Base-by-base conservation (phyloP, 2,329 filamentous ascomycete genomes). In the Fusarium citri region DNA sequence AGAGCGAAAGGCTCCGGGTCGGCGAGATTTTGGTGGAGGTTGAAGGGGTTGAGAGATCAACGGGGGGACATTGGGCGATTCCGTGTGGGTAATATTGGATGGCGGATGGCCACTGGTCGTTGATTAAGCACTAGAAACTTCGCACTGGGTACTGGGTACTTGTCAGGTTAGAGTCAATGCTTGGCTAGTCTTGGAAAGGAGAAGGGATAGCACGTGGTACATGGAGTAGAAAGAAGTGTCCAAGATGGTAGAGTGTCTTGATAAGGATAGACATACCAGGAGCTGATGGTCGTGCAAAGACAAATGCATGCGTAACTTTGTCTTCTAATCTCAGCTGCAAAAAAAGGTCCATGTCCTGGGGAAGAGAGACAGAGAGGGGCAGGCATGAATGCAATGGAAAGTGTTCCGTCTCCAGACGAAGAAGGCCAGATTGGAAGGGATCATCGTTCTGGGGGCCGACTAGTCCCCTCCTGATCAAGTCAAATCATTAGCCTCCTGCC, bases 1-100 rank as follows among this genome's bases (percentile, higher is more conserved):
- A 71, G 62, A 71, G 60, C 63, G 53, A 72, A 66, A 73, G 63
- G 70, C 73, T 74, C 69, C 69, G 62, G 62, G 73, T 71, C 69
- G 73, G 72, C 70, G 66, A 74, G 60, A 64, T 60, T 73, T 74
- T 75, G 73, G 73, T 74, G 73, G 73, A 74, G 73, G 73, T 74
- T 70, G 72, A 73, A 74, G 67, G 63, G 73, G 73, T 74, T 74
- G 72, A 74, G 69, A 74, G 72, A 74, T 72, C 71, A 73, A 74
- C 66, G 72, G 72, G 71, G 72, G 72, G 69, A 74, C 71, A 70
- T 68, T 75, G 73, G 73, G 68, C 72, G 73, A 72, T 70, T 75
- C 72, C 66, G 65, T 69, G 73, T 75, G 73, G 73, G 64, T 75
- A 74, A 71, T 74, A 74, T 71, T 66, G 64, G 59, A 60, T 45